These are phyloP conservation scores for Xylaria curta DNA, from an alignment of 495 filamentous ascomycete genomes.

Conservation along the genomic window DNA sequence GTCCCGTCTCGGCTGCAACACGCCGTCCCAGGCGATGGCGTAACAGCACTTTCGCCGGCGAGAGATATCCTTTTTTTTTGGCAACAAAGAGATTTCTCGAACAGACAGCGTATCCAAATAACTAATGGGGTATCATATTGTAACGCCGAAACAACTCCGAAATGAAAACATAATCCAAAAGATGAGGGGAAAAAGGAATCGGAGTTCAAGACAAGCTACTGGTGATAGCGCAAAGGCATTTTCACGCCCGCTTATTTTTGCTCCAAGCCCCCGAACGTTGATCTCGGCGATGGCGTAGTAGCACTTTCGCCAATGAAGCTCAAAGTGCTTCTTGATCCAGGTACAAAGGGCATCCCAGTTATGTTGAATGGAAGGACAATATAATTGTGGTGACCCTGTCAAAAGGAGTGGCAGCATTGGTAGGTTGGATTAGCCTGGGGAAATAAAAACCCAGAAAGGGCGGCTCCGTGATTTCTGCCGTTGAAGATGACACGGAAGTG, in stretches of 20 bases:
- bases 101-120: constrained; percentile 57
- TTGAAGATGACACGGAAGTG: constrained; percentile 32
- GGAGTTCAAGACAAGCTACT: constrained; percentile 32
- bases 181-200: constrained; percentile 11
- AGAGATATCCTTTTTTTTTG: constrained; percentile 32
- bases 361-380: neutral
- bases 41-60: constrained; percentile 63
- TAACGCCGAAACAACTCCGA: constrained; percentile 34
- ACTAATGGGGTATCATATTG: constrained; percentile 65
- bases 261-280: constrained; percentile 34
- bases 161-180: constrained; percentile 6
- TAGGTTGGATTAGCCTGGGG: constrained; percentile 43
- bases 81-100: constrained; percentile 33
- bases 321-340: constrained; percentile 35
- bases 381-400: constrained; percentile 25
- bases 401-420: constrained; percentile 34
- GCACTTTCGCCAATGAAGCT: constrained; percentile 49
- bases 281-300: constrained; percentile 51
- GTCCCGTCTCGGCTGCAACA: constrained; percentile 57
- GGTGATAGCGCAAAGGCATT: constrained; percentile 54
- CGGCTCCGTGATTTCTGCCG: constrained; percentile 25
- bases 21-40: constrained; percentile 66
- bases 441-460: constrained; percentile 11
- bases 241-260: constrained; percentile 35
- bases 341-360: constrained; percentile 20